These are phyloP conservation scores for Chytriomyces confervae DNA, from an alignment of 192 early-diverging fungal genomes.

Conservation along the genomic window DNA sequence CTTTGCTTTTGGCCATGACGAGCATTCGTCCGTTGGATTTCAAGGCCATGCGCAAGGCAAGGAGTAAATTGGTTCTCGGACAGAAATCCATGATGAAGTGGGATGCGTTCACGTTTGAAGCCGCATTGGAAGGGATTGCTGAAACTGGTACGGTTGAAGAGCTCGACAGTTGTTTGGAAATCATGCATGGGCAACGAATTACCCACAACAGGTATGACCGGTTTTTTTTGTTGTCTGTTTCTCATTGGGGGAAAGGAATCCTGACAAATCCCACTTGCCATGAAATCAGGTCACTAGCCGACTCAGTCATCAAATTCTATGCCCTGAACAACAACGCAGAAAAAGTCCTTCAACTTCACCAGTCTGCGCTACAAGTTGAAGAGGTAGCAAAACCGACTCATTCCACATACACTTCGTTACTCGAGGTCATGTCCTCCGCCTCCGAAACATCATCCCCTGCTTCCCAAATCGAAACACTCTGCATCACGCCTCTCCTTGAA, in stretches of 20 bases:
- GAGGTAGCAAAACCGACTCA: neutral
- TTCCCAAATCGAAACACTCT: neutral
- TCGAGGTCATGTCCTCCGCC: neutral
- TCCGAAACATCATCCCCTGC: neutral
- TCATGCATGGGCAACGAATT: neutral
- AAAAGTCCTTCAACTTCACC: neutral
- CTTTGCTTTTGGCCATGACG: slow-evolving; percentile 1
- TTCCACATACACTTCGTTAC: slow-evolving; percentile 5
- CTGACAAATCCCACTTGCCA: neutral
- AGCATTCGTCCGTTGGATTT: slow-evolving; percentile 5
- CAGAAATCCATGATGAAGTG: neutral
- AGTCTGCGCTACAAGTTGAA: neutral
- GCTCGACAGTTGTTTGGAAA: neutral
- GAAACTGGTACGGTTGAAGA: slow-evolving; percentile 12
- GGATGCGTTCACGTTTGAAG: neutral
- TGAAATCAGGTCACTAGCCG: neutral
- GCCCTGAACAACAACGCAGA: neutral
- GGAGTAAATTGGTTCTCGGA: slow-evolving; percentile 10
- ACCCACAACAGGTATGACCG: neutral
- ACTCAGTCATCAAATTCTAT: slow-evolving; percentile 15
- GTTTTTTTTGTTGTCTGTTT: neutral
- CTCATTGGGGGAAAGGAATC: neutral
- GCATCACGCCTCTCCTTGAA: neutral
- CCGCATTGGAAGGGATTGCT: slow-evolving; percentile 3
- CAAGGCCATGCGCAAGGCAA: slow-evolving; percentile 20